Percentiles rank a stretch among this genome's conserved stretches.
Evolutionary conservation across 345 rosid genomes (phyloP).

Genomic region (Raphanus raphanistrum): DNA sequence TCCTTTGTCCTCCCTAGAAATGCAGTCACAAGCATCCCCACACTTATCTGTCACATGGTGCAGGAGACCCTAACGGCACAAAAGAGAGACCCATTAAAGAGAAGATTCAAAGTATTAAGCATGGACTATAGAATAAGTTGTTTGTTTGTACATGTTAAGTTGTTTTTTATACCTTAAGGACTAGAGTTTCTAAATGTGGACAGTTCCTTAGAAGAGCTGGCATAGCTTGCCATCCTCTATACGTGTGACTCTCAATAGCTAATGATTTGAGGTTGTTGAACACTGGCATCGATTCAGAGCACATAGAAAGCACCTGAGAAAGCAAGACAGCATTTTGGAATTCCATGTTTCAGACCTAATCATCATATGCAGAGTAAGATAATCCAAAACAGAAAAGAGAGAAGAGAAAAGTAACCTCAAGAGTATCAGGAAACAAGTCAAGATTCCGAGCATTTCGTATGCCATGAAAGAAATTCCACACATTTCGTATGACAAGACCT

Average conservation of each 20-base stretch:
- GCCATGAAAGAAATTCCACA: not conserved
- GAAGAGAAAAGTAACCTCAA: not conserved
- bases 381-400: not conserved
- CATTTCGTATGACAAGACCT: not conserved
- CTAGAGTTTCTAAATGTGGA: not conserved
- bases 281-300: not conserved
- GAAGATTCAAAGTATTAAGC: not conserved
- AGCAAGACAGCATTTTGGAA: not conserved
- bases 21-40: slow-evolving; percentile 3
- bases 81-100: not conserved
- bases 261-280: slow-evolving; percentile 21
- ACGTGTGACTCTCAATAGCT: not conserved
- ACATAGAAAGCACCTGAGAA: slow-evolving; percentile 13
- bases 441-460: not conserved
- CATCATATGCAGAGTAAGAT: not conserved
- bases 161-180: too few species aligned
- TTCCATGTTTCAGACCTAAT: too few species aligned
- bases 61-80: slow-evolving; percentile 4
- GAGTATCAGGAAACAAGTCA: not conserved
- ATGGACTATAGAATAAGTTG: too few species aligned
- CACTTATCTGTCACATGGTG: not conserved
- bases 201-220: not conserved
- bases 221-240: slow-evolving; percentile 14
- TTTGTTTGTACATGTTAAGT: too few species aligned
- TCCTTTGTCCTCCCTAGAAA: not conserved